Conservation (phyloP, 2,329 filamentous ascomycete species). For the Cadophora sp. region DNA sequence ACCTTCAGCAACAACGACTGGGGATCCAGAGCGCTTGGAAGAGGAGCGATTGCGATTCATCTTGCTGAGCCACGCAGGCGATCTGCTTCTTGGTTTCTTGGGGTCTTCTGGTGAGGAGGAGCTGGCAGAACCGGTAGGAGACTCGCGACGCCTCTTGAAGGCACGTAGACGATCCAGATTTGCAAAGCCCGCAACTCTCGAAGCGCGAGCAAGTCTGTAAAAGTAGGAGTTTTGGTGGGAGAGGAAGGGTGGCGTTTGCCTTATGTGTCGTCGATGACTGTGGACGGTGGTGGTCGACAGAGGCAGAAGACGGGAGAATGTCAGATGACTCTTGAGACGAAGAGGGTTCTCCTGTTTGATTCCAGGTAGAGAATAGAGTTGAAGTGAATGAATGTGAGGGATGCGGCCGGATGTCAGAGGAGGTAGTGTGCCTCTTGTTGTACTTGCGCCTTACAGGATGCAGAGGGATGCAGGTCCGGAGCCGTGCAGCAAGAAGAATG, state of each 20-base stretch:
- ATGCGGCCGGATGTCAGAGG: not conserved
- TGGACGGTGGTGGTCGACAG: slow-evolving; percentile 10
- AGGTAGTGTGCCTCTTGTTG: not conserved
- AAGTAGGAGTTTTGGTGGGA: not conserved
- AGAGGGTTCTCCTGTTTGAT: not conserved
- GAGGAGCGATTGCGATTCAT: slow-evolving; percentile 40
- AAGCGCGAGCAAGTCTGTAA: slow-evolving; percentile 26
- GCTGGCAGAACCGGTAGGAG: slow-evolving; percentile 31
- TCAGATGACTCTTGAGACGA: slow-evolving; percentile 24
- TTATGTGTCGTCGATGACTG: slow-evolving; percentile 2
- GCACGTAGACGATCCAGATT: slow-evolving; percentile 44
- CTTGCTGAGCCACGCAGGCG: slow-evolving; percentile 42
- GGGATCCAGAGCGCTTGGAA: slow-evolving; percentile 39
- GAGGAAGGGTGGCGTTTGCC: slow-evolving; percentile 21
- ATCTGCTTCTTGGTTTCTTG: slow-evolving; percentile 34
- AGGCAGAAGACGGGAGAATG: slow-evolving; percentile 12
- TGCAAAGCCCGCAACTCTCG: slow-evolving; percentile 28
- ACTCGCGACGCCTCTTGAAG: slow-evolving; percentile 42
- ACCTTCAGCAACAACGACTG: slow-evolving; percentile 26
- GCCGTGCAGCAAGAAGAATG: slow-evolving; percentile 18
- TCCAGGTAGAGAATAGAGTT: not conserved
- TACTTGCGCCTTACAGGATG: not conserved
- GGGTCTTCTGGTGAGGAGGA: slow-evolving; percentile 24
- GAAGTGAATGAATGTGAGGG: slow-evolving; percentile 9
- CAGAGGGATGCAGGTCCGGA: slow-evolving; percentile 1